phyloP scores from a whole-genome alignment of 805 yeast genomes.

The Yamadazyma paraphyllophila region DNA sequence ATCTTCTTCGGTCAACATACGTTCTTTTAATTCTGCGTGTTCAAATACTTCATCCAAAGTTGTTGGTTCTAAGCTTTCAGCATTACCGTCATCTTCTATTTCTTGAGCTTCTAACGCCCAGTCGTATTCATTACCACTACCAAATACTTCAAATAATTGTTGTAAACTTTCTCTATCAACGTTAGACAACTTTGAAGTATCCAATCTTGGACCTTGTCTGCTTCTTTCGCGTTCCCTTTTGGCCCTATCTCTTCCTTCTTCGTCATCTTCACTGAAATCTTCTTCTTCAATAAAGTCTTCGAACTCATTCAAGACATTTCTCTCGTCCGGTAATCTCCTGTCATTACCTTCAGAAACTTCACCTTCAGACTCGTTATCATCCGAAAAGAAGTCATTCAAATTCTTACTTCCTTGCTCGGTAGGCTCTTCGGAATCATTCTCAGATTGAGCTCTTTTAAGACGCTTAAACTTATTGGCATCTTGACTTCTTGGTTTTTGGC shows the following conservation, averaged over 20 bases:
- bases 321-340: slow-evolving; percentile 17
- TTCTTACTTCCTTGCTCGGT: slow-evolving; percentile 7
- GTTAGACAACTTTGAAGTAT: slow-evolving; percentile 57
- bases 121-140: slow-evolving; percentile 95
- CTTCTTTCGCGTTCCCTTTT: slow-evolving; percentile 30
- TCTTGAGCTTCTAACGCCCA: slow-evolving; percentile 96
- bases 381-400: slow-evolving; percentile 70
- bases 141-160: slow-evolving; percentile 92
- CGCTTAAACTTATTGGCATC: slow-evolving; percentile 65
- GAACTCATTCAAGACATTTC: slow-evolving; percentile 68
- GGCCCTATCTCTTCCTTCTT: slow-evolving; percentile 37
- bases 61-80: slow-evolving; percentile 53
- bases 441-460: slow-evolving; percentile 64
- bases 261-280: slow-evolving; percentile 88
- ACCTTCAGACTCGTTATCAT: slow-evolving; percentile 35
- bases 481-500: slow-evolving; percentile 51
- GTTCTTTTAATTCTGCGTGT: slow-evolving; percentile 86
- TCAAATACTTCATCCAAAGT: slow-evolving; percentile 89
- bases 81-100: slow-evolving; percentile 53
- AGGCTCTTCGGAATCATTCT: slow-evolving; percentile 32
- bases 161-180: slow-evolving; percentile 88
- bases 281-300: slow-evolving; percentile 98
- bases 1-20: slow-evolving; percentile 89
- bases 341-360: slow-evolving; percentile 26
- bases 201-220: slow-evolving; percentile 43